Conservation (phyloP, 768 basidiomycete species). For the Russula sp. region DNA sequence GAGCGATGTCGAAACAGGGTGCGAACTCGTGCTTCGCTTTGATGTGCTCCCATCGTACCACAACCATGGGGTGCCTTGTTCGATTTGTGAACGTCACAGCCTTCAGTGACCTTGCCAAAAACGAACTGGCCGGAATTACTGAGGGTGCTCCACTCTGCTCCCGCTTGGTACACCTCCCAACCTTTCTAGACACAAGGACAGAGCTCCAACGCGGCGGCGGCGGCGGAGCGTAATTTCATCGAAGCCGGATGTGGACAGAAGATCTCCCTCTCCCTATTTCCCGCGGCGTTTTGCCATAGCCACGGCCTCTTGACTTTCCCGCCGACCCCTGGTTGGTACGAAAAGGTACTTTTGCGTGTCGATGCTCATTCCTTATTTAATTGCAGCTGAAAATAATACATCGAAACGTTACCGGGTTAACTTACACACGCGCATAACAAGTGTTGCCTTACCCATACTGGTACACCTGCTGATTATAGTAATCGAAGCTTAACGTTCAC, state of each 20-base stretch:
- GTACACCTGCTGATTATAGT: background rate
- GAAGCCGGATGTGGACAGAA: background rate
- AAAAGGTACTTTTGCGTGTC: background rate
- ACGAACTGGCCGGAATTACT: background rate
- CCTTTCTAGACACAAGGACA: background rate
- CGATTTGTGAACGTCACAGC: background rate
- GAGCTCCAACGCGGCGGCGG: conserved; percentile 1
- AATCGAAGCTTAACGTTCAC: background rate
- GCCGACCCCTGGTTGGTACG: background rate
- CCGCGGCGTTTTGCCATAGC: conserved; percentile 6
- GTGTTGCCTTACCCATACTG: background rate
- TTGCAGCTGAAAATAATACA: background rate
- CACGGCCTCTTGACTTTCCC: conserved; percentile 12
- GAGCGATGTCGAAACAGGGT: background rate
- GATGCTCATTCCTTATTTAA: background rate
- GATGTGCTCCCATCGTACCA: background rate
- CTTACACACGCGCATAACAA: background rate
- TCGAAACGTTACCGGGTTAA: background rate
- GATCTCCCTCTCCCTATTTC: conserved; percentile 1
- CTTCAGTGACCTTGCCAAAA: background rate
- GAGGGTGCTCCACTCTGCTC: background rate
- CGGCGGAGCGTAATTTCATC: background rate
- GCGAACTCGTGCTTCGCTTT: background rate
- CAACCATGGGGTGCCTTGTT: background rate
- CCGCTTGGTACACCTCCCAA: background rate